Conservation (phyloP, 306 rosid genomes). For the Pterocarpus santalinus region DNA sequence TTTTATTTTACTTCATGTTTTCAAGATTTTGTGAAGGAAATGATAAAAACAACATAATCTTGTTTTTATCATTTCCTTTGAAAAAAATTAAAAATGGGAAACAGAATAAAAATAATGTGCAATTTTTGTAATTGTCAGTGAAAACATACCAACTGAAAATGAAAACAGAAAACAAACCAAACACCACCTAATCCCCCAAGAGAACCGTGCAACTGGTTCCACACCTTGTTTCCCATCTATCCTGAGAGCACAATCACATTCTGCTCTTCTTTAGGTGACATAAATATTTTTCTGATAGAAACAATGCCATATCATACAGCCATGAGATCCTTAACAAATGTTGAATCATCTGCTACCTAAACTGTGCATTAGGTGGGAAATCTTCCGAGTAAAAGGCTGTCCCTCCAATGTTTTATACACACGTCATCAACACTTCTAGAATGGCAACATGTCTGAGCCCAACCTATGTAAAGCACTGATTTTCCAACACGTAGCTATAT, state of each 20-base stretch:
- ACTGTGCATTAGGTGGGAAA: neutral
- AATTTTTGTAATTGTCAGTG: too few relatives aligned
- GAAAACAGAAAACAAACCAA: neutral
- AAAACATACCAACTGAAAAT: too few relatives aligned
- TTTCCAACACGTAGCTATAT: neutral
- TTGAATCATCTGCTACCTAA: neutral
- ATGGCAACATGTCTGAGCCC: neutral
- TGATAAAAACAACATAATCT: too few relatives aligned
- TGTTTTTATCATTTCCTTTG: too few relatives aligned
- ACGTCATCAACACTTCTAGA: neutral
- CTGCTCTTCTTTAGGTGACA: neutral
- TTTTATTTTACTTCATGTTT: too few relatives aligned
- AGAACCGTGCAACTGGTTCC: constrained; percentile 15
- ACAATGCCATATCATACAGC: neutral
- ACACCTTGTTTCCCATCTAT: neutral
- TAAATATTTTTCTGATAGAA: constrained; percentile 1
- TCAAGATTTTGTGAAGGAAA: too few relatives aligned
- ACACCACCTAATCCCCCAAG: neutral
- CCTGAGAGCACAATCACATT: constrained; percentile 19
- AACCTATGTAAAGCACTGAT: neutral
- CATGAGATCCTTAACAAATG: neutral
- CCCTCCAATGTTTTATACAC: neutral
- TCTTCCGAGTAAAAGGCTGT: neutral
- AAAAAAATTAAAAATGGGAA: too few relatives aligned
- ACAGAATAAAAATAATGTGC: too few relatives aligned